Evolutionary conservation across 2,329 filamentous ascomycete genomes (phyloP).

Genomic region (Xylaria sp.): DNA sequence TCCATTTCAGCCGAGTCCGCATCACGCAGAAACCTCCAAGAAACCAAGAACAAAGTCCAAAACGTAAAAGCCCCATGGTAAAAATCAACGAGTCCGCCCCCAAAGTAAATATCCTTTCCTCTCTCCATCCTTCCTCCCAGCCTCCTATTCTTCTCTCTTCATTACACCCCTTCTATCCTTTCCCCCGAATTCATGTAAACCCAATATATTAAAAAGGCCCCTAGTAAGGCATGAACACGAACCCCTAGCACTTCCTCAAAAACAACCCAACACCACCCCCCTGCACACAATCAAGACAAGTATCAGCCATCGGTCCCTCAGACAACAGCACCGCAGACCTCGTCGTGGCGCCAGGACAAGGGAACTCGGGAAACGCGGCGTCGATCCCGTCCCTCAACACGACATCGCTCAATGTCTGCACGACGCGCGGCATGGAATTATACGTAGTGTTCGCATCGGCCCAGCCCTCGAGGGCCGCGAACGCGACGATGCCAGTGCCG

Average conservation of each 20-base stretch:
- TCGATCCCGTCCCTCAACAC: constrained; percentile 30
- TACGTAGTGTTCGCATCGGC: constrained; percentile 39
- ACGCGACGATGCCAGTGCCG: constrained; percentile 39
- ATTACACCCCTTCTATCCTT: too few species aligned
- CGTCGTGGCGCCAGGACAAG: constrained; percentile 39
- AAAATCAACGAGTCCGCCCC: constrained; percentile 4
- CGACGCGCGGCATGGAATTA: constrained; percentile 34
- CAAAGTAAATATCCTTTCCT: constrained; percentile 25
- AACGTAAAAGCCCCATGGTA: constrained; percentile 2
- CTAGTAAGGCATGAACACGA: too few species aligned
- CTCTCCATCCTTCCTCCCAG: not conserved
- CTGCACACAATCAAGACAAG: constrained; percentile 43
- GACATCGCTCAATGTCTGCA: constrained; percentile 37
- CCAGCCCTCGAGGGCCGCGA: constrained; percentile 41
- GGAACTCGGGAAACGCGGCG: constrained; percentile 36
- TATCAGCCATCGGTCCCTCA: constrained; percentile 41
- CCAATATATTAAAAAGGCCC: too few species aligned
- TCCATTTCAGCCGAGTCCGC: not conserved
- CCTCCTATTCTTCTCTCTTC: too few species aligned
- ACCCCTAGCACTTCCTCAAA: constrained; percentile 40
- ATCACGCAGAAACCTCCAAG: constrained; percentile 7
- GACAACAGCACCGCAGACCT: constrained; percentile 36
- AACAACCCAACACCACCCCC: constrained; percentile 40
- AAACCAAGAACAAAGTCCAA: constrained; percentile 1
- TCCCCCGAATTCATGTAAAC: too few species aligned